Percentiles rank a stretch among this genome's conserved stretches.
phyloP scores from a whole-genome alignment of 2,329 filamentous ascomycete genomes.

The Diplodia sapinea region DNA sequence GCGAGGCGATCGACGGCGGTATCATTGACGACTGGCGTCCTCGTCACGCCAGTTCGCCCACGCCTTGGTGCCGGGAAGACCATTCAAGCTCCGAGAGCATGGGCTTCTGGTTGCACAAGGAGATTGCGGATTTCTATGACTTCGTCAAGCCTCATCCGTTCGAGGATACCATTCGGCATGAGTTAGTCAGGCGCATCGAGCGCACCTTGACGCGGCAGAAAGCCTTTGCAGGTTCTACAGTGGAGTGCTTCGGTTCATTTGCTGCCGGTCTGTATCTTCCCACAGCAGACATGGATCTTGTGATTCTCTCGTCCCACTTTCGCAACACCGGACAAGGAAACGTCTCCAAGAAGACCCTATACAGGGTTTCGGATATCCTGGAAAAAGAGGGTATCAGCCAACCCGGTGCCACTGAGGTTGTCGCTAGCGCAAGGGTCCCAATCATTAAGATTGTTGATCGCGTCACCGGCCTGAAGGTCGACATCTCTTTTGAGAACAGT shows the following conservation, averaged over 20 bases:
- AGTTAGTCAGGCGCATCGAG: conserved; percentile 72
- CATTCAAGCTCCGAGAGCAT: conserved; percentile 61
- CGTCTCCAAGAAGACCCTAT: conserved; percentile 64
- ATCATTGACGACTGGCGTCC: conserved; percentile 54
- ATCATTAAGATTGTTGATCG: conserved; percentile 89
- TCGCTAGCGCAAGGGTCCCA: conserved; percentile 80
- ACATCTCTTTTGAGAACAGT: conserved; percentile 92
- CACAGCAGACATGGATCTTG: conserved; percentile 91
- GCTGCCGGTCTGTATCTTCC: conserved; percentile 78
- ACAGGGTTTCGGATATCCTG: conserved; percentile 67
- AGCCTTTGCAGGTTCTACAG: conserved; percentile 64
- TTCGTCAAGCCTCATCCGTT: conserved; percentile 78
- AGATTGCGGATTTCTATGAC: conserved; percentile 87
- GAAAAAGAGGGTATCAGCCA: conserved; percentile 62
- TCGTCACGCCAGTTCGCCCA: conserved; percentile 46
- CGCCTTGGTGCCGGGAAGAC: conserved; percentile 68
- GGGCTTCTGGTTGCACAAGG: conserved; percentile 78
- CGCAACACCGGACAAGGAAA: conserved; percentile 50
- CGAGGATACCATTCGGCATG: conserved; percentile 75
- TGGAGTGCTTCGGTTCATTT: conserved; percentile 90
- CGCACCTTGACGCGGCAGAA: conserved; percentile 39
- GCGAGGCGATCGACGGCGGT: conserved; percentile 46
- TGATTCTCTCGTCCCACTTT: conserved; percentile 72
- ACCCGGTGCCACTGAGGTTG: conserved; percentile 66
- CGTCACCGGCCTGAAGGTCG: conserved; percentile 79